Conservation (phyloP, 1,139 yeast genomes). For the Protomyces lactucae-debilis region DNA sequence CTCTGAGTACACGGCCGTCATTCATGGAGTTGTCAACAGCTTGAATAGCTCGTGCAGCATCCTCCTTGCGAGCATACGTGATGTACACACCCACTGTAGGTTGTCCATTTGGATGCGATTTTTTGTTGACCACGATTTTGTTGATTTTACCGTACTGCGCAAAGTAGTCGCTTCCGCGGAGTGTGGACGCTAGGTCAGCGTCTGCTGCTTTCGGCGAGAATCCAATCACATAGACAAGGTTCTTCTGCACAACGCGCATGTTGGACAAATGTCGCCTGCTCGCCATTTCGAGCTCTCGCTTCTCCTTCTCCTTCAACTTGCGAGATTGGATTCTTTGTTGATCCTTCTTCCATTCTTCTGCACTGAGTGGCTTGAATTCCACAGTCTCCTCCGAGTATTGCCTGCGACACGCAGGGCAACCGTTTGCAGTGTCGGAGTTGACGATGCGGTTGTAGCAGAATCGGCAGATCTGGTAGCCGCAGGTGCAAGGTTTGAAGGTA, state of each 20-base stretch:
- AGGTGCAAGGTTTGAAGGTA: slow-evolving; percentile 97
- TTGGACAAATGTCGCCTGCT: slow-evolving; percentile 92
- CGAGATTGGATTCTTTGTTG: slow-evolving; percentile 67
- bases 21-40: slow-evolving; percentile 92
- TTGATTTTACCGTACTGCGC: slow-evolving; percentile 96
- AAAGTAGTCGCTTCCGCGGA: slow-evolving; percentile 87
- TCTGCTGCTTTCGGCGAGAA: slow-evolving; percentile 84
- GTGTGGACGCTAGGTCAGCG: slow-evolving; percentile 79
- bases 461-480: slow-evolving; percentile 94
- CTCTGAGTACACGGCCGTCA: slow-evolving; percentile 69
- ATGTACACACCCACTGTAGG: slow-evolving; percentile 94
- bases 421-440: slow-evolving; percentile 67
- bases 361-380: slow-evolving; percentile 72
- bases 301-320: slow-evolving; percentile 84
- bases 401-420: slow-evolving; percentile 98
- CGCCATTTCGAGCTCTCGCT: slow-evolving; percentile 80
- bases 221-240: slow-evolving; percentile 93
- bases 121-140: slow-evolving; percentile 86
- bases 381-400: slow-evolving; percentile 89
- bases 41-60: slow-evolving; percentile 85
- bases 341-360: slow-evolving; percentile 68
- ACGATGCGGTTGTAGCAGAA: slow-evolving; percentile 95
- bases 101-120: slow-evolving; percentile 46
- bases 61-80: slow-evolving; percentile 87
- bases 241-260: slow-evolving; percentile 95